Conservation (phyloP, 495 filamentous ascomycete genomes). For the Trichoderma parareesei region DNA sequence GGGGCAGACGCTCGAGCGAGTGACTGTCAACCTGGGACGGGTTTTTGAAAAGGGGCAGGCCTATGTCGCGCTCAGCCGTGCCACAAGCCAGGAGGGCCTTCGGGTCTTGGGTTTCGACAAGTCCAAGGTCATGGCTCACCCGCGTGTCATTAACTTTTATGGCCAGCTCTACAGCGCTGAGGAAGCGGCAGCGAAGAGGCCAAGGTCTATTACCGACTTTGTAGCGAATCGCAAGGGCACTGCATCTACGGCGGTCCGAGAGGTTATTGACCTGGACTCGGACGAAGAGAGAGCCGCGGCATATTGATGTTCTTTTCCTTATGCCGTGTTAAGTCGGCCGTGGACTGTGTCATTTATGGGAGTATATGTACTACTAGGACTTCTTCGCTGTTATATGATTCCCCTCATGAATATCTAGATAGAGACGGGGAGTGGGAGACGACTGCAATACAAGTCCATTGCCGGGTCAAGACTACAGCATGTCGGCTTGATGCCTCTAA, state of each 20-base stretch:
- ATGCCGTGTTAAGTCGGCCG: background rate
- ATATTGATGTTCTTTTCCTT: background rate
- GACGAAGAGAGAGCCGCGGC: background rate
- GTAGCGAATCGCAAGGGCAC: background rate
- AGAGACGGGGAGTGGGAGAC: background rate
- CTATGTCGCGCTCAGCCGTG: conserved; percentile 76
- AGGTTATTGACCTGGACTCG: background rate
- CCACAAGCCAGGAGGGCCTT: conserved; percentile 76
- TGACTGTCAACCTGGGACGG: conserved; percentile 85
- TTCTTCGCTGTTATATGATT: background rate
- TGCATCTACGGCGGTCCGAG: background rate
- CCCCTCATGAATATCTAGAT: conserved; percentile 8
- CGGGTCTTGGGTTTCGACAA: conserved; percentile 87
- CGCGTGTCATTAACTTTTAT: conserved; percentile 79
- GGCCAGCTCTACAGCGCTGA: conserved; percentile 60
- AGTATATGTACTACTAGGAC: background rate
- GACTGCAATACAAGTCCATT: background rate
- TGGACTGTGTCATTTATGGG: background rate
- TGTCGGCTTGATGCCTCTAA: background rate
- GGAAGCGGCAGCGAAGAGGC: conserved; percentile 21
- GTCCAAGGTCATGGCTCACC: conserved; percentile 88
- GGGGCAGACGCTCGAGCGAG: conserved; percentile 88
- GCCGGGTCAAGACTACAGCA: background rate
- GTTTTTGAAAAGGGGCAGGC: conserved; percentile 95
- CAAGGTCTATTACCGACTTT: background rate